Conservation (phyloP, 148 eudicot species). For the Drosera capensis region DNA sequence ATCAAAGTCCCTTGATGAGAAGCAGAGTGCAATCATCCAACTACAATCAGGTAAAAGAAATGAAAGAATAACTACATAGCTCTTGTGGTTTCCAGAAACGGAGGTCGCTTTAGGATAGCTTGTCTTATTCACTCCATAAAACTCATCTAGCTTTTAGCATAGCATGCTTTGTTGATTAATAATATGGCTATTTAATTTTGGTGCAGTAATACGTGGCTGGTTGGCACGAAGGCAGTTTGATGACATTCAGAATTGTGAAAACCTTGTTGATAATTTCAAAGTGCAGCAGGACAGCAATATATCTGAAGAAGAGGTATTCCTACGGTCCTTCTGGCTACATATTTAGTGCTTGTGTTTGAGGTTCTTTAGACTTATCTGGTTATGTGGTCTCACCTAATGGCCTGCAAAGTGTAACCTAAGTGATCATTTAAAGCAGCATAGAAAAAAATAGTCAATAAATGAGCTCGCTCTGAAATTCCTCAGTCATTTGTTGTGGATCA, state of each 20-base stretch:
- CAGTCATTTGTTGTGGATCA: no score
- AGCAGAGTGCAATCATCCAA: conserved; percentile 37
- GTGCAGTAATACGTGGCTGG: conserved; percentile 74
- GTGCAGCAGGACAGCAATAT: conserved; percentile 16
- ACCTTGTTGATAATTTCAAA: conserved; percentile 6
- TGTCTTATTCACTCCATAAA: background rate
- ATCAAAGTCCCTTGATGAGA: conserved; percentile 28
- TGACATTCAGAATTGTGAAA: conserved; percentile 21
- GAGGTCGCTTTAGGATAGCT: background rate
- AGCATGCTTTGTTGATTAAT: background rate
- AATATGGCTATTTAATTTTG: conserved; percentile 3
- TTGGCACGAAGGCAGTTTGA: conserved; percentile 39
- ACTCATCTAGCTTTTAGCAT: background rate
- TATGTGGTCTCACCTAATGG: no score
- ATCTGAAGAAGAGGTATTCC: conserved; percentile 40
- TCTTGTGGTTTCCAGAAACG: background rate
- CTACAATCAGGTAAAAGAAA: conserved; percentile 63
- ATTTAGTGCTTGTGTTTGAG: no score
- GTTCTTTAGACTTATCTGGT: no score
- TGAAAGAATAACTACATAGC: no score
- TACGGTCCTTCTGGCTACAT: no score
- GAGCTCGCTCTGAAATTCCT: no score
- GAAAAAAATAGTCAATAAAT: no score
- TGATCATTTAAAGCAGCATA: no score
- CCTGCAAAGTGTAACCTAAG: no score